Base-by-base conservation (phyloP, 495 filamentous ascomycete species). In the Ascodesmis nigricans region DNA sequence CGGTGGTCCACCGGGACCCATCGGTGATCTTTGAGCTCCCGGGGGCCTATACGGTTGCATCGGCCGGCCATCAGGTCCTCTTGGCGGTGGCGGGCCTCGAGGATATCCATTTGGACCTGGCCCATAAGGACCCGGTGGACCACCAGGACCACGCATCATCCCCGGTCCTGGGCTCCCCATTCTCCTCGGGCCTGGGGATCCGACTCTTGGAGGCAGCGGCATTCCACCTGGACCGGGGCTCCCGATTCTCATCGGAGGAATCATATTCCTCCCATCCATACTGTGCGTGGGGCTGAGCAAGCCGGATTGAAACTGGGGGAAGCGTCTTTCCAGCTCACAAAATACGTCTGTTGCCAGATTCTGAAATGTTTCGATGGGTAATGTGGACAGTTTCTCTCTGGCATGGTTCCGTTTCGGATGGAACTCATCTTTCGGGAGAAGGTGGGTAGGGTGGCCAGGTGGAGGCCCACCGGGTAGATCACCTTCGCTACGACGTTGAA, bases 381-480 rank as follows among this genome's bases (percentile, higher is more conserved):
- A 66, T 0, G 80, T 87, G 1, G 79, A 78, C 9, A 97, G 71
- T 54, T 87, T 92, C 57, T 91, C 78, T 31, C 87, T 67, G 4
- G 87, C 87, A 53, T 93, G 82, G 50, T 97, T 97, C 30, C 87
- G 73, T 57, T 95, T 95, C 14, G 80, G 79, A 57, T 97, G 90
- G 57, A 93, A 95, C 36, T 74, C 74, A 13, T 69, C 60, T 51
- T 82, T 81, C 4, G 87, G 78, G 13, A 78, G 60, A 6, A 97
- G 63, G 79, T 44, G 43, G 23, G 23, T 25, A 25, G 23, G 23
- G 29, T 31, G 11, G 10, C 10, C 1, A 11, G 40, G 46, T 46
- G 44, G 14, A 64, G 61, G 11, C 47, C 49, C 18, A 38, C 42
- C 10, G 42, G 49, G 14, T 20, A 39, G 13, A 43, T 24, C 2